Percentiles rank a stretch among this genome's conserved stretches.
These are phyloP conservation scores for Naganishia antarctica DNA, from an alignment of 768 basidiomycete genomes.

Conservation along the genomic window DNA sequence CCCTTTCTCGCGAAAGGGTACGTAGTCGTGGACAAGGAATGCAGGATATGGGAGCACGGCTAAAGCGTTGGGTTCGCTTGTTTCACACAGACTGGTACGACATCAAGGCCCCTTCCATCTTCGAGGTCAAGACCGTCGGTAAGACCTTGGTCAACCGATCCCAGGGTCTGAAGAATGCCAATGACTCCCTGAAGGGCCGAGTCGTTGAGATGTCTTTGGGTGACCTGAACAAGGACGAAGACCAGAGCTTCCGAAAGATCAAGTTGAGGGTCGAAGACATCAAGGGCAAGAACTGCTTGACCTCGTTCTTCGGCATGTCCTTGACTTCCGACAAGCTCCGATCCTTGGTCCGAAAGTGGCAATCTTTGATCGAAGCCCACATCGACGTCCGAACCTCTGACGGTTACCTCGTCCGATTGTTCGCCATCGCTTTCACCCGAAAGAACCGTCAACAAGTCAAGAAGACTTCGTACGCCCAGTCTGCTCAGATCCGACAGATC, in stretches of 20 bases:
- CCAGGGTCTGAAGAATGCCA: constrained; percentile 96
- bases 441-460: constrained; percentile 91
- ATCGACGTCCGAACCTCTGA: constrained; percentile 99
- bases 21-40: constrained; percentile 50
- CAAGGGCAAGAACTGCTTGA: constrained; percentile 92
- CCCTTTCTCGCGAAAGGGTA: constrained; percentile 89
- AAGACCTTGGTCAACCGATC: constrained; percentile 99
- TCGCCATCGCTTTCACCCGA: constrained; percentile 98
- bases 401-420: constrained; percentile 97
- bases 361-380: constrained; percentile 96
- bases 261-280: constrained; percentile 83
- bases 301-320: constrained; percentile 99
- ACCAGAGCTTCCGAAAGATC: constrained; percentile 98
- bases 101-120: constrained; percentile 95
- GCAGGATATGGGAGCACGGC: constrained; percentile 7
- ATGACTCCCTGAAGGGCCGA: constrained; percentile 95
- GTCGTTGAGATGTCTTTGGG: constrained; percentile 92
- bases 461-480: constrained; percentile 98
- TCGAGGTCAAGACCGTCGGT: constrained; percentile 92
- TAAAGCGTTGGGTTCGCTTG: constrained; percentile 46
- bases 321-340: constrained; percentile 99
- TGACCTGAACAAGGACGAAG: constrained; percentile 99
- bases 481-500: constrained; percentile 92
- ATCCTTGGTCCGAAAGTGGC: constrained; percentile 99
- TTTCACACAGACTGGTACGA: constrained; percentile 79